Percentiles rank a stretch among this genome's conserved stretches.
Conservation (phyloP, 1,139 yeast genomes). For the Kurtzmaniella quercitrusa region DNA sequence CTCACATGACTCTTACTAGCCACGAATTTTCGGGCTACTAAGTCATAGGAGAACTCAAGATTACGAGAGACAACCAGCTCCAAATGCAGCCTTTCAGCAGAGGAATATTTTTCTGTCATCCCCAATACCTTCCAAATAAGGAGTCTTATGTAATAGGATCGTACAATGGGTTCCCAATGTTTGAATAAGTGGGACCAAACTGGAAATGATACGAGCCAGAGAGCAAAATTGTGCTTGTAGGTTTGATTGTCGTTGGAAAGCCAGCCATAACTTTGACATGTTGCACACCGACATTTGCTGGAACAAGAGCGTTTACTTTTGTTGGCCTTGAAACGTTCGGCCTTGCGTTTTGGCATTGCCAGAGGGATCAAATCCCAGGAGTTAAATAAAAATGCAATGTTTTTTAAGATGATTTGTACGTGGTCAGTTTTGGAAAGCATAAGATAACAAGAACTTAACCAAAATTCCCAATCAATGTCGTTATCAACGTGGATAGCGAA, state of each 20-base stretch:
- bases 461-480: conserved; percentile 65
- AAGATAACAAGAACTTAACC: conserved; percentile 59
- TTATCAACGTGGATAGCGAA: conserved; percentile 37
- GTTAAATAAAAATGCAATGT: conserved; percentile 64
- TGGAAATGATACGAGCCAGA: conserved; percentile 49
- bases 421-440: conserved; percentile 60
- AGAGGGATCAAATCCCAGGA: conserved; percentile 70
- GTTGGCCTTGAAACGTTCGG: background rate
- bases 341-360: conserved; percentile 1
- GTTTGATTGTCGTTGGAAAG: conserved; percentile 30
- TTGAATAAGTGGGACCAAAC: conserved; percentile 57
- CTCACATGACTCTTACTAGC: background rate
- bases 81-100: conserved; percentile 3
- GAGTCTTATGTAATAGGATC: conserved; percentile 65
- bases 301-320: background rate
- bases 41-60: conserved; percentile 6
- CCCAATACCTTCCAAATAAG: conserved; percentile 67
- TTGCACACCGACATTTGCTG: background rate
- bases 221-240: conserved; percentile 43
- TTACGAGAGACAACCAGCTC: conserved; percentile 12
- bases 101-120: conserved; percentile 24
- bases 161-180: conserved; percentile 77
- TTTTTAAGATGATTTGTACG: conserved; percentile 57
- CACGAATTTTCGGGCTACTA: conserved; percentile 1
- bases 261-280: conserved; percentile 21